Percentiles rank a stretch among this genome's conserved stretches.
Conservation (phyloP, 192 early-diverging fungal genomes). For the Umbelopsis ramanniana region DNA sequence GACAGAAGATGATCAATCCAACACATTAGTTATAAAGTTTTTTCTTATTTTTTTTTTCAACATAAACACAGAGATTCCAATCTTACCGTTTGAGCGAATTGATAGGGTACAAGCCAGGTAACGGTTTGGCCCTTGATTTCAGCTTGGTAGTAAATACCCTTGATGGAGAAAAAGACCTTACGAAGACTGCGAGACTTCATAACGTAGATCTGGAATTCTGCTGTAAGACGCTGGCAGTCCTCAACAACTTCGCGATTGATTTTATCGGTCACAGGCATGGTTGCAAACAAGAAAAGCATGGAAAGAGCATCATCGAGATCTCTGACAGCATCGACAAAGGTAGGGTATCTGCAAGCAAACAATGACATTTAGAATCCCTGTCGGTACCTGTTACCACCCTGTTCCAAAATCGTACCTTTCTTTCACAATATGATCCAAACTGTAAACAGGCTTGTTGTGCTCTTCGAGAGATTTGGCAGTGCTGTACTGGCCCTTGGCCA, state of each 20-base stretch:
- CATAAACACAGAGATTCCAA: neutral
- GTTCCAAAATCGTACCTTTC: slow-evolving; percentile 69
- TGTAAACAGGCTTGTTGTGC: slow-evolving; percentile 81
- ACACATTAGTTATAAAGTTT: too few species aligned
- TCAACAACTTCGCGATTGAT: slow-evolving; percentile 64
- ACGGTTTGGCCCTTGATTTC: slow-evolving; percentile 93
- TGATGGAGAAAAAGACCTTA: slow-evolving; percentile 96
- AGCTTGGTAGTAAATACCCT: slow-evolving; percentile 99
- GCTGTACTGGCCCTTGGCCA: slow-evolving; percentile 80
- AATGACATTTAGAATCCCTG: neutral
- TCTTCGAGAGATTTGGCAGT: slow-evolving; percentile 77
- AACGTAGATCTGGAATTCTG: slow-evolving; percentile 95
- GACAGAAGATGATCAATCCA: neutral
- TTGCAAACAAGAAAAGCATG: slow-evolving; percentile 93
- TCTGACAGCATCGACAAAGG: slow-evolving; percentile 89
- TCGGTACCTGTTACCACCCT: slow-evolving; percentile 23
- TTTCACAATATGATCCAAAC: slow-evolving; percentile 91
- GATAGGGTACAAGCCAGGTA: slow-evolving; percentile 95
- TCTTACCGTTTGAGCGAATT: slow-evolving; percentile 85
- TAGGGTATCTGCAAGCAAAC: slow-evolving; percentile 71
- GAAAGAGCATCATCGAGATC: slow-evolving; percentile 98
- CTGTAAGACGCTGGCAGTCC: slow-evolving; percentile 81
- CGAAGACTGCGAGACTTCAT: slow-evolving; percentile 77
- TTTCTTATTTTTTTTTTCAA: too few species aligned
- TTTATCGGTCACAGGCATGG: slow-evolving; percentile 75